Conservation (phyloP, 1,284 basidiomycete species). For the Dichomitus squalens region DNA sequence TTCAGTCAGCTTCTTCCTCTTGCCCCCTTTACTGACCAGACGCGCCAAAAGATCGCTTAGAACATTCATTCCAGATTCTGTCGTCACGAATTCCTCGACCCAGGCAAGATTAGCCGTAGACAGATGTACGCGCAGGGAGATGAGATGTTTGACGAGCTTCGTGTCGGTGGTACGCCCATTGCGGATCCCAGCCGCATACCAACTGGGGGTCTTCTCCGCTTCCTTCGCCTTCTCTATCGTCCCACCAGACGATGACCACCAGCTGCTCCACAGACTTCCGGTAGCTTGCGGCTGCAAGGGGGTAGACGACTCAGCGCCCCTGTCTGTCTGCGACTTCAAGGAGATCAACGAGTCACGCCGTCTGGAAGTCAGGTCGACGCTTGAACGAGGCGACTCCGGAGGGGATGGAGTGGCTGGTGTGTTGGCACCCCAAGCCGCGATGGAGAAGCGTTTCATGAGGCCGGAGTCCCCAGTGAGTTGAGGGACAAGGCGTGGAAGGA, state of each 20-base stretch:
- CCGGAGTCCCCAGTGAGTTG: constrained; percentile 70
- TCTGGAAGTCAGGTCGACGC: constrained; percentile 39
- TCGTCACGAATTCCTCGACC: constrained; percentile 75
- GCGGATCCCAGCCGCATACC: constrained; percentile 63
- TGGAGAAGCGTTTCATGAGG: constrained; percentile 75
- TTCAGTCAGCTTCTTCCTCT: constrained; percentile 60
- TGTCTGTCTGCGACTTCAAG: constrained; percentile 32
- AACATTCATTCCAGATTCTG: constrained; percentile 67
- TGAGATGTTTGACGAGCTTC: constrained; percentile 76
- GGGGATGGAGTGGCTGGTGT: constrained; percentile 24
- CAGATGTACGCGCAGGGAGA: constrained; percentile 84
- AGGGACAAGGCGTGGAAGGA: constrained; percentile 63
- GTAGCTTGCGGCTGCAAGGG: constrained; percentile 67
- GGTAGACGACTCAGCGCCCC: constrained; percentile 19
- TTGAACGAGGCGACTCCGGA: constrained; percentile 38
- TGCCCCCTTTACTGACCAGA: constrained; percentile 65
- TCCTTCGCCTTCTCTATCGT: constrained; percentile 42
- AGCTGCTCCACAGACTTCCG: constrained; percentile 74
- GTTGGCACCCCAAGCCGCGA: constrained; percentile 59
- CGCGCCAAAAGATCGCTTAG: constrained; percentile 58
- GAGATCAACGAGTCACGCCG: constrained; percentile 24
- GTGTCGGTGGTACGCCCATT: constrained; percentile 54
- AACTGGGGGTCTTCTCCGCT: constrained; percentile 51
- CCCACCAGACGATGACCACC: constrained; percentile 70
- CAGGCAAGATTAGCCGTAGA: constrained; percentile 82